Conservation (phyloP, 371 early-diverging fungal genomes). For the Mycotypha africana region DNA sequence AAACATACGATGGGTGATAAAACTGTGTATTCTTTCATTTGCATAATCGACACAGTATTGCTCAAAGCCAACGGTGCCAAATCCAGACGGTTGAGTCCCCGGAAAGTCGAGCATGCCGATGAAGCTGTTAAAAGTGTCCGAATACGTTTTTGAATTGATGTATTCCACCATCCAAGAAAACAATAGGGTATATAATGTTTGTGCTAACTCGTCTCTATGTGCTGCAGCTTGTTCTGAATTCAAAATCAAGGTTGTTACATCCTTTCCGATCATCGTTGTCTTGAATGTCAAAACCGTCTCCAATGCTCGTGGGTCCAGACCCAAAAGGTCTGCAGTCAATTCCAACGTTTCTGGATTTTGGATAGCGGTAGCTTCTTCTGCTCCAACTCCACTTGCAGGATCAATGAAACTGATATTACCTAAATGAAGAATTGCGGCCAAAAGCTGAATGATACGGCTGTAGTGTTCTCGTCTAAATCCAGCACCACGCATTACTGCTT, state of each 20-base stretch:
- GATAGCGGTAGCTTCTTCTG: slow-evolving; percentile 43
- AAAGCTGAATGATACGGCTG: slow-evolving; percentile 55
- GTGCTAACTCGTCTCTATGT: slow-evolving; percentile 20
- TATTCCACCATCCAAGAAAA: slow-evolving; percentile 21
- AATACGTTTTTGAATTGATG: slow-evolving; percentile 23
- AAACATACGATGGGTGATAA: slow-evolving; percentile 56
- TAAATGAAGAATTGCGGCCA: slow-evolving; percentile 70
- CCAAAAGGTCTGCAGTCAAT: slow-evolving; percentile 67
- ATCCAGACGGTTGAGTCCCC: slow-evolving; percentile 32
- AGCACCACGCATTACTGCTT: slow-evolving; percentile 68
- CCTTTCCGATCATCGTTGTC: slow-evolving; percentile 25
- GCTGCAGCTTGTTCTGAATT: slow-evolving; percentile 41
- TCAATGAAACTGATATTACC: slow-evolving; percentile 63
- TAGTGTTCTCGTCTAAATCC: slow-evolving; percentile 78
- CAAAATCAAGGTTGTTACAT: slow-evolving; percentile 46
- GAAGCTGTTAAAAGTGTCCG: slow-evolving; percentile 56
- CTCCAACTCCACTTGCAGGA: slow-evolving; percentile 17
- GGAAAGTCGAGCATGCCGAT: slow-evolving; percentile 70
- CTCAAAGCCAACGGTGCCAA: slow-evolving; percentile 47
- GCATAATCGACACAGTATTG: slow-evolving; percentile 75
- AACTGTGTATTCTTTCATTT: slow-evolving; percentile 70
- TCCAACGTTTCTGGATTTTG: slow-evolving; percentile 55
- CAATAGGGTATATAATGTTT: slow-evolving; percentile 14
- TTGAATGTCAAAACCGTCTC: slow-evolving; percentile 30
- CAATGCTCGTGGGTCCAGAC: slow-evolving; percentile 58